These are phyloP conservation scores for Fusarium zealandicum DNA, from an alignment of 2,329 filamentous ascomycete species.

Conservation along the genomic window DNA sequence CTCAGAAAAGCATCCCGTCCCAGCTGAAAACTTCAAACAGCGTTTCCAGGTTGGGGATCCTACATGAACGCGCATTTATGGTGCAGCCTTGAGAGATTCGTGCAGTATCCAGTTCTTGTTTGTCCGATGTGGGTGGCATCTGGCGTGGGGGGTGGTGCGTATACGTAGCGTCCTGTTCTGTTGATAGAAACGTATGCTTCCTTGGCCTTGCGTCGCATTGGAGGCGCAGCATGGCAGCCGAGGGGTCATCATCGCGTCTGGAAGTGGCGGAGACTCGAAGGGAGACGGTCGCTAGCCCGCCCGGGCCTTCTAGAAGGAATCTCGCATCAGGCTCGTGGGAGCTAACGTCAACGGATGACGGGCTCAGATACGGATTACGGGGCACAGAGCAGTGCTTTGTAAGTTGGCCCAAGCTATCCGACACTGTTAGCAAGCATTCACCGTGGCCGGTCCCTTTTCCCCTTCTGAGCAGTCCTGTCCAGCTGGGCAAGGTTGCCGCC, in stretches of 20 bases:
- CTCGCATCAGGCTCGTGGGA: too few species aligned
- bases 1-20: conserved; percentile 27
- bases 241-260: conserved; percentile 3
- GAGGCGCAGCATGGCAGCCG: conserved; percentile 25
- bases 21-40: conserved; percentile 32
- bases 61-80: conserved; percentile 21
- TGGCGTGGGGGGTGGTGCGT: conserved; percentile 4
- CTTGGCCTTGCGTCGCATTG: conserved; percentile 27
- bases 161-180: not conserved
- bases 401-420: too few species aligned
- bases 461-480: conserved; percentile 11
- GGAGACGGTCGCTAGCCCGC: conserved; percentile 2
- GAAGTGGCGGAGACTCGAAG: conserved; percentile 3
- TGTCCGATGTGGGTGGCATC: conserved; percentile 7
- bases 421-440: too few species aligned
- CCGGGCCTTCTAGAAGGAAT: conserved; percentile 38
- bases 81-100: not conserved
- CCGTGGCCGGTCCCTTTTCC: not conserved
- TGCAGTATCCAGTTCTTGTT: not conserved
- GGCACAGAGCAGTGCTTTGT: too few species aligned
- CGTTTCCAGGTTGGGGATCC: conserved; percentile 12
- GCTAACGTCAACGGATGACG: too few species aligned
- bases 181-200: conserved; percentile 1
- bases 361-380: too few species aligned
- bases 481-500: conserved; percentile 44